Evolutionary conservation across 2,329 filamentous ascomycete species (phyloP).

Genomic region (Cladosporium sp.): DNA sequence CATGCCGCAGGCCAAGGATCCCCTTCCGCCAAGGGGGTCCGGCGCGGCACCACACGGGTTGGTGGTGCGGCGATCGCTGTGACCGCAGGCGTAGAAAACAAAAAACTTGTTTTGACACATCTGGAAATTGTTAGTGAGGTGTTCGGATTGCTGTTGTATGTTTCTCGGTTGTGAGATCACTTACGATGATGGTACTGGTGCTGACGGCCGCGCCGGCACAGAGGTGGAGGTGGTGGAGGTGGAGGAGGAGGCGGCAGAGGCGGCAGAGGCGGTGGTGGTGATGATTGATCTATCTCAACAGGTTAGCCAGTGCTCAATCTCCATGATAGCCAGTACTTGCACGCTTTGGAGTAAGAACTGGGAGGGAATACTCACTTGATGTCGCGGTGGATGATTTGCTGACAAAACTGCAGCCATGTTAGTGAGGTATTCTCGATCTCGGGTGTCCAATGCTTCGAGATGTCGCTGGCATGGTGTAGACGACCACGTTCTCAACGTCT

Average conservation of each 20-base stretch:
- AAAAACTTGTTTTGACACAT: not conserved
- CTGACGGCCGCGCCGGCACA: not conserved
- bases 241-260: not conserved
- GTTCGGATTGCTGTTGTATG: not conserved
- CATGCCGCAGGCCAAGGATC: not conserved
- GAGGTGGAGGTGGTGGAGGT: not conserved
- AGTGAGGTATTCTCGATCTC: not conserved
- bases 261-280: not conserved
- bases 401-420: slow-evolving; percentile 32
- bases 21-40: not conserved
- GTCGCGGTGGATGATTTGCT: slow-evolving; percentile 97
- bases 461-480: too few species aligned
- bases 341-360: too few species aligned
- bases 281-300: not conserved
- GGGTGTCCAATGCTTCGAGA: not conserved
- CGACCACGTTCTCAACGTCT: too few species aligned
- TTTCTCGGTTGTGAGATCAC: not conserved
- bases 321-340: not conserved
- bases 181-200: not conserved
- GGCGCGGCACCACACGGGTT: not conserved
- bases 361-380: slow-evolving; percentile 68
- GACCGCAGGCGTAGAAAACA: not conserved
- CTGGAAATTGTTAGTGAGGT: not conserved
- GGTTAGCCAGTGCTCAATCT: not conserved
- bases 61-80: not conserved